Percentiles rank a stretch among this genome's conserved stretches.
These are phyloP conservation scores for Pistacia atlantica DNA, from an alignment of 345 rosid genomes.

Conservation along the genomic window DNA sequence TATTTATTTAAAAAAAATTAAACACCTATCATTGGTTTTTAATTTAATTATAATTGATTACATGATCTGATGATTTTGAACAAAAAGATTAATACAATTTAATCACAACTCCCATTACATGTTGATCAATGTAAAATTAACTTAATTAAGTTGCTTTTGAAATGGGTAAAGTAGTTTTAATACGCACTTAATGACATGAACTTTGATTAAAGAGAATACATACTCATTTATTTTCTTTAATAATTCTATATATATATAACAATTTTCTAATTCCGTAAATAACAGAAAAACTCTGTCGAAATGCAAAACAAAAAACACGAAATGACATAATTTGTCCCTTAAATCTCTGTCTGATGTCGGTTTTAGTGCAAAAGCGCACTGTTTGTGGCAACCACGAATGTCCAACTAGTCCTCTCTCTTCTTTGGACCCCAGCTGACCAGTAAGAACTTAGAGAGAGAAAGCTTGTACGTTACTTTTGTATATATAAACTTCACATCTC, in stretches of 20 bases:
- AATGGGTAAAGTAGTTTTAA: not conserved
- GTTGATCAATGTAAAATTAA: not conserved
- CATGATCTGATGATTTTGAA: not conserved
- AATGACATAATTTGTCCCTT: not conserved
- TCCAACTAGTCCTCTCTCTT: conserved; percentile 23
- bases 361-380: conserved; percentile 17
- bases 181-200: not conserved
- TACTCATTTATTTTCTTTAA: not conserved
- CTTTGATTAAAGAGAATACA: not conserved
- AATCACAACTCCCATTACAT: not conserved
- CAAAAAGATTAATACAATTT: not conserved
- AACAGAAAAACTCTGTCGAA: not conserved
- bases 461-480: conserved; percentile 18
- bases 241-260: not conserved
- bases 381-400: conserved; percentile 41
- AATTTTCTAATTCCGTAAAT: conserved; percentile 14
- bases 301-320: not conserved
- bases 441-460: conserved; percentile 9
- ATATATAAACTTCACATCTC: conserved; percentile 12
- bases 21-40: no score
- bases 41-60: no score
- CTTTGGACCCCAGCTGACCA: conserved; percentile 49
- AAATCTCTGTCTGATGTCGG: conserved; percentile 25
- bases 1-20: no score
- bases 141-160: not conserved